Evolutionary conservation across 176 grass and related monocot genomes (phyloP).

Genomic region (Thinopyrum elongatum): DNA sequence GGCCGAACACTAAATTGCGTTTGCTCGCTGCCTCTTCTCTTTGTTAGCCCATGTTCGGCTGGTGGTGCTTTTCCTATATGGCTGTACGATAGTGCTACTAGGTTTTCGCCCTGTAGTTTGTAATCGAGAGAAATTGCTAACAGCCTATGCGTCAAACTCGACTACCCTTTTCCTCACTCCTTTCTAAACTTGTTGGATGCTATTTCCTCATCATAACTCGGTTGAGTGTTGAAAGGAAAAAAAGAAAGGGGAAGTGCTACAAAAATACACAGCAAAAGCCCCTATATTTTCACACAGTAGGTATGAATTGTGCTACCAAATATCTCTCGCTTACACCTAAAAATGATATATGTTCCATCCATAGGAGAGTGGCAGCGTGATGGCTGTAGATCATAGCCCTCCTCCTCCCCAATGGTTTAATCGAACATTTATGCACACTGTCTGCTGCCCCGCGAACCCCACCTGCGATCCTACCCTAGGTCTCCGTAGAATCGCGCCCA

Average conservation of each 20-base stretch:
- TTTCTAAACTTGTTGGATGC: background rate
- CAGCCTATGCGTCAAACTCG: background rate
- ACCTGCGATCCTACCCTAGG: constrained; percentile 8
- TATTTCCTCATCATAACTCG: background rate
- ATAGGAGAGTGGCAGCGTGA: background rate
- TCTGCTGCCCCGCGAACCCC: background rate
- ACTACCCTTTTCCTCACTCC: background rate
- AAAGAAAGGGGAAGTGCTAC: background rate
- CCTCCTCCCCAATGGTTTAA: background rate
- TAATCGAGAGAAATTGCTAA: background rate
- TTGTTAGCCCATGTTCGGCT: background rate
- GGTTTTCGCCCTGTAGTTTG: background rate
- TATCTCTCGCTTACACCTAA: background rate
- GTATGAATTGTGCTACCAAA: background rate
- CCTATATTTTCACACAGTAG: background rate
- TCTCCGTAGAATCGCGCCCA: background rate
- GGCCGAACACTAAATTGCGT: background rate
- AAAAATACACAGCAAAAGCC: background rate
- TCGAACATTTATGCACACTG: background rate
- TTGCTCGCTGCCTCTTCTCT: background rate
- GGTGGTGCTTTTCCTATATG: background rate
- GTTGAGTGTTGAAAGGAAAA: no score
- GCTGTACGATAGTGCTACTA: background rate
- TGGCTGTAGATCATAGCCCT: constrained; percentile 3
- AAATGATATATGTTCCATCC: background rate